Percentiles rank a stretch among this genome's conserved stretches.
phyloP scores from a whole-genome alignment of 345 rosid genomes.

The Nasturtium officinale region DNA sequence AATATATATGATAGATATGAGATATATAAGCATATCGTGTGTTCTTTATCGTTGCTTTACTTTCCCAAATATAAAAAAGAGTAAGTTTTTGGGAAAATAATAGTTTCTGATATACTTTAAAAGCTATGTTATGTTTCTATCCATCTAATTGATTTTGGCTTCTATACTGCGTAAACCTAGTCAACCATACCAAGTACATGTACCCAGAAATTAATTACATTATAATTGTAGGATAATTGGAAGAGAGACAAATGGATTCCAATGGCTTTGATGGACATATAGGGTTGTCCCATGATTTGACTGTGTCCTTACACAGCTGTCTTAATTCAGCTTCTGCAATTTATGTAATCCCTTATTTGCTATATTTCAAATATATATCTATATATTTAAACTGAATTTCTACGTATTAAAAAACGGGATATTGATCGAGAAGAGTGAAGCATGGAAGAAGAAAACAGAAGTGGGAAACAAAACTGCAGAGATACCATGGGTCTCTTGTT shows the following conservation, averaged over 20 bases:
- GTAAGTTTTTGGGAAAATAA: no score
- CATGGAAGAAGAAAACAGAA: slow-evolving; percentile 26
- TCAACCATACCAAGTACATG: background rate
- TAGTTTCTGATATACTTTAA: no score
- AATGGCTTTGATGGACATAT: slow-evolving; percentile 49
- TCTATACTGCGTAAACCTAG: background rate
- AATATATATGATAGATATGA: background rate
- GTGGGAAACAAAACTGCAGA: slow-evolving; percentile 44
- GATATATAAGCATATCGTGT: background rate
- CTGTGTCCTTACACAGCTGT: slow-evolving; percentile 42
- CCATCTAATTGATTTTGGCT: background rate
- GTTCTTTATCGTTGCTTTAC: no score
- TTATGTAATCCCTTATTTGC: slow-evolving; percentile 20
- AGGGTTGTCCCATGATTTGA: slow-evolving; percentile 57
- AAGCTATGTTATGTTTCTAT: background rate
- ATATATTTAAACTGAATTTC: background rate
- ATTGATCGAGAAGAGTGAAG: slow-evolving; percentile 4
- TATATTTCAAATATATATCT: background rate
- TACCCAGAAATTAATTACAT: background rate
- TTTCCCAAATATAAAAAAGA: no score
- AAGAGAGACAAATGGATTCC: slow-evolving; percentile 40
- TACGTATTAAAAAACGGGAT: background rate
- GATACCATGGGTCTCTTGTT: slow-evolving; percentile 34
- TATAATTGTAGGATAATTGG: slow-evolving; percentile 21
- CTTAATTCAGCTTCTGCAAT: slow-evolving; percentile 14